Conservation (phyloP, 371 early-diverging fungal species). For the Lichtheimia ornata region DNA sequence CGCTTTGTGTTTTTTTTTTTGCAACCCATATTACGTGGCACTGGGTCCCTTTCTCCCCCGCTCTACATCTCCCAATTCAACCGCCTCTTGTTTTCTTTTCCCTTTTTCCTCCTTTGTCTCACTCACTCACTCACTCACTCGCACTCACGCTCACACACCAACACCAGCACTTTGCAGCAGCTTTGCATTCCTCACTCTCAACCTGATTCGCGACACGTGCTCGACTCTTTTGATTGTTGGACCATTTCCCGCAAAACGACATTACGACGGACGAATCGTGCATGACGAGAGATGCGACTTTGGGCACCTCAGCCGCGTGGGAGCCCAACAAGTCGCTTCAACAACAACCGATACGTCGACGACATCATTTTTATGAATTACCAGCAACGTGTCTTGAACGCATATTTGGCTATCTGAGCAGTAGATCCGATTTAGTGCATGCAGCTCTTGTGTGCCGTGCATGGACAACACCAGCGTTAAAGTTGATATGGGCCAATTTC, state of each 20-base stretch:
- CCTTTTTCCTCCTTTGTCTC: neutral
- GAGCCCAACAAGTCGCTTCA: slow-evolving; percentile 13
- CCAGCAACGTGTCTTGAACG: slow-evolving; percentile 26
- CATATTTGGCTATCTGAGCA: slow-evolving; percentile 27
- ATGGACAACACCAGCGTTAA: slow-evolving; percentile 31
- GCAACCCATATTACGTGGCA: slow-evolving; percentile 9
- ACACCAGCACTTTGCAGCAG: neutral
- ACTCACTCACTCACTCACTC: neutral
- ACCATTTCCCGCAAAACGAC: slow-evolving; percentile 25
- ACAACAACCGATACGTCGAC: slow-evolving; percentile 1
- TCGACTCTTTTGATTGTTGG: slow-evolving; percentile 14
- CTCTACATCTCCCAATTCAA: neutral
- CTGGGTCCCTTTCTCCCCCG: slow-evolving; percentile 3
- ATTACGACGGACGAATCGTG: slow-evolving; percentile 26
- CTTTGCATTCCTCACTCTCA: neutral
- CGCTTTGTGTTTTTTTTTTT: slow-evolving; percentile 2
- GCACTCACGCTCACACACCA: neutral
- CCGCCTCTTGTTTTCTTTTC: neutral
- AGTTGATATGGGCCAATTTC: slow-evolving; percentile 37
- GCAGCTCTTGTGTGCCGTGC: slow-evolving; percentile 27
- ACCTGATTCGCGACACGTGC: slow-evolving; percentile 13
- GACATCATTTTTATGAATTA: neutral
- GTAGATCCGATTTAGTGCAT: slow-evolving; percentile 24
- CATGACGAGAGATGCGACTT: slow-evolving; percentile 48
- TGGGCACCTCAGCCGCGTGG: slow-evolving; percentile 21